Base-by-base conservation (phyloP, 345 rosid species). In the Linum lewisii region DNA sequence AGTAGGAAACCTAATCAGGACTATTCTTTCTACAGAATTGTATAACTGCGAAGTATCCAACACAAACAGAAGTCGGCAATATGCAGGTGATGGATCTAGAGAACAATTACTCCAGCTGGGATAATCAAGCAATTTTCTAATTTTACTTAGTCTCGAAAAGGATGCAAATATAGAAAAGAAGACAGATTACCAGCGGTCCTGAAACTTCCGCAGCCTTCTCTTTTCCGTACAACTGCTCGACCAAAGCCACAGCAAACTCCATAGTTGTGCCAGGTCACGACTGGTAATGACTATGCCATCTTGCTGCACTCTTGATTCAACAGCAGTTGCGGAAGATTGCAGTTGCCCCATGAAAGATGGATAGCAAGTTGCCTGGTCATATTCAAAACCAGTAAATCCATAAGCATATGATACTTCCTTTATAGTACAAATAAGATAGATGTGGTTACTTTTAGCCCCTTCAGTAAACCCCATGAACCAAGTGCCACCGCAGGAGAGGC, bases 241-340 rank as follows among this genome's bases (percentile, higher is more conserved):
- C 75, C 56, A 87, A 76, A 14, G 87, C 73, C 57, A 93, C 64
- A 38, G 92, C 80, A 76, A 83, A 89, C 73, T 93, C 96, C 75
- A 93, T 81, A 50, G 97, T 81, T 65, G 95, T 93, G 62, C 94
- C 96, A 32, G 99, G 92, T 54, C 88, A 32, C 91, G 82, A 65
- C 95, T 93, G 11, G 97, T 89, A 44, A 93, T 80, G 34, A 75
- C 80, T 51, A 72, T 70, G 13, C 92, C 92, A 71, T 93, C 99
- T 60, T 69, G 75, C 62, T 87, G 84, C 45, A 93, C 99, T 67
- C 95, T 85, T 54, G 95, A 89, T 66, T 87, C 96, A 22, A 80
- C 90, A 45, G 95, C 78, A 13, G 59, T 68, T 15, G 88, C 94
- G 63, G 64, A 77, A 15, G 91, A 63, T 55, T 82, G 72, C 56